phyloP scores from a whole-genome alignment of 1,284 basidiomycete genomes.

The Taiwanofungus camphoratus region DNA sequence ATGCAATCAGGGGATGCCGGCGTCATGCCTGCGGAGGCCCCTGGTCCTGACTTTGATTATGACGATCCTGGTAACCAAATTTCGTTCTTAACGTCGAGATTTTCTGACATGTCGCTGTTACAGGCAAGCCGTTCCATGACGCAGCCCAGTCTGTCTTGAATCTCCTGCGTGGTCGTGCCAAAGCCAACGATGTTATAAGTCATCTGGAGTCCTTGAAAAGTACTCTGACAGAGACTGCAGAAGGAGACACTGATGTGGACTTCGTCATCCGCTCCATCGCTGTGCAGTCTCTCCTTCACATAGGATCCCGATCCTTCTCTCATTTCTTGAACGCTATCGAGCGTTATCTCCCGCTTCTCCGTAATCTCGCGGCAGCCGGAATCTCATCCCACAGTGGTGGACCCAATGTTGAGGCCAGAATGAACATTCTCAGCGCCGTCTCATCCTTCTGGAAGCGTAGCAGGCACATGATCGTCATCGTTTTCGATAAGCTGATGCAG shows the following conservation, averaged over 20 bases:
- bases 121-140: slow-evolving; percentile 73
- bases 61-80: slow-evolving; percentile 48
- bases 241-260: slow-evolving; percentile 57
- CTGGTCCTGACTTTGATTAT: slow-evolving; percentile 82
- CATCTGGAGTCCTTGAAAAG: slow-evolving; percentile 70
- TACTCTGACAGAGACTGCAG: slow-evolving; percentile 50
- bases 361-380: slow-evolving; percentile 53
- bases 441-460: slow-evolving; percentile 78
- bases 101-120: background rate
- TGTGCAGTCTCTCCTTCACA: slow-evolving; percentile 85
- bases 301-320: slow-evolving; percentile 94
- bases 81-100: background rate
- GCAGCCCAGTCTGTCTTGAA: slow-evolving; percentile 78
- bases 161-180: slow-evolving; percentile 74
- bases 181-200: slow-evolving; percentile 73
- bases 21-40: slow-evolving; percentile 70
- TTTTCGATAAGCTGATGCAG: slow-evolving; percentile 97
- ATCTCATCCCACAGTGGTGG: slow-evolving; percentile 33
- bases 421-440: slow-evolving; percentile 67
- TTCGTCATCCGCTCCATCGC: slow-evolving; percentile 70
- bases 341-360: slow-evolving; percentile 87
- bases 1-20: slow-evolving; percentile 66
- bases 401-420: slow-evolving; percentile 55
- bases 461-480: slow-evolving; percentile 82
- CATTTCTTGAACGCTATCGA: slow-evolving; percentile 98